phyloP scores from a whole-genome alignment of 768 basidiomycete species.

The Termitomyces sp. region DNA sequence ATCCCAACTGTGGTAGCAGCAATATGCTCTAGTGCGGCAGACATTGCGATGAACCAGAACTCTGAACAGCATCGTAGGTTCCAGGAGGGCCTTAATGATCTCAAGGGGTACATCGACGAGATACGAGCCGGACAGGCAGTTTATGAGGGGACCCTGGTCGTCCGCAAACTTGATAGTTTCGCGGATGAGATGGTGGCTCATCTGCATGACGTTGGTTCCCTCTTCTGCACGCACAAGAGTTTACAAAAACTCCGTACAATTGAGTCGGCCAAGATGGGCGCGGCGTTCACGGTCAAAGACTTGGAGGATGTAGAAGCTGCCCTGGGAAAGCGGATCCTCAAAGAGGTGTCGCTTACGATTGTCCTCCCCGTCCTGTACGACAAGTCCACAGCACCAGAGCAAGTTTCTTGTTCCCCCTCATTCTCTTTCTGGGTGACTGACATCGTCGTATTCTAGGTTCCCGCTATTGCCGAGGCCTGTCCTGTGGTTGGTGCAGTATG shows the following conservation, averaged over 20 bases:
- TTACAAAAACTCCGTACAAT: slow-evolving; percentile 21
- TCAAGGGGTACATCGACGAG: slow-evolving; percentile 36
- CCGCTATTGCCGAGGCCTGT: slow-evolving; percentile 16
- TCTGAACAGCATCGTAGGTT: slow-evolving; percentile 20
- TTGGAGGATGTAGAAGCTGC: slow-evolving; percentile 17
- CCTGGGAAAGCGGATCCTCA: slow-evolving; percentile 15
- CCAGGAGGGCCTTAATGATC: slow-evolving; percentile 17
- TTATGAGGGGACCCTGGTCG: slow-evolving; percentile 21
- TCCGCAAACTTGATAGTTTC: slow-evolving; percentile 18
- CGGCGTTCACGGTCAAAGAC: slow-evolving; percentile 18
- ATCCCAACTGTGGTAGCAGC: too few relatives aligned
- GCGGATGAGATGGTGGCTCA: slow-evolving; percentile 20
- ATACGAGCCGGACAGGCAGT: slow-evolving; percentile 51
- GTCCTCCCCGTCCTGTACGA: slow-evolving; percentile 18
- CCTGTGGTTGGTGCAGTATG: slow-evolving; percentile 17
- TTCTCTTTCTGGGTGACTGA: neutral
- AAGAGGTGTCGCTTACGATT: slow-evolving; percentile 16
- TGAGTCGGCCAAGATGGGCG: slow-evolving; percentile 17
- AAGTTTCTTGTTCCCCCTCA: neutral
- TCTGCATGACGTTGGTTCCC: slow-evolving; percentile 7
- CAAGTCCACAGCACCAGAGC: slow-evolving; percentile 17
- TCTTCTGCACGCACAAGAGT: neutral
- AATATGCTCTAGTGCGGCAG: too few relatives aligned
- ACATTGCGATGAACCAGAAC: slow-evolving; percentile 17
- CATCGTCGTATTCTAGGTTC: too few relatives aligned